Evolutionary conservation across 2,329 filamentous ascomycete genomes (phyloP), one percentile per base, ranked within the genome.

Genomic region (Zymoseptoria ardabiliae): DNA sequence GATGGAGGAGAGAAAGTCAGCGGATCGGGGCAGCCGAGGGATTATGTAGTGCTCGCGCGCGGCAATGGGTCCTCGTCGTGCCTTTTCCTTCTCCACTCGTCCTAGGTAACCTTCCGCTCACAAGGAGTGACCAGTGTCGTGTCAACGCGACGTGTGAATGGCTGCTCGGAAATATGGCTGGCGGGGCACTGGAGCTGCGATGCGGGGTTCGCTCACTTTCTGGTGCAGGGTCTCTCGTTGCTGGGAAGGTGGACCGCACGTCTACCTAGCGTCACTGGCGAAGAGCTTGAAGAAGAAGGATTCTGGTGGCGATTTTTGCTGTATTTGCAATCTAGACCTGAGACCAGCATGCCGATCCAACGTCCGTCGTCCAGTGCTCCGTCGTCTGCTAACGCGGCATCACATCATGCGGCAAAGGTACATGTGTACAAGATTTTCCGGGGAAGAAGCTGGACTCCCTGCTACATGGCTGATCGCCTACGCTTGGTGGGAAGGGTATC

Each of bases 91-190:
- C 60, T 64, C 64, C 64, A 65, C 65, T 65, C 64, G 61, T 65
- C 65, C 63, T 65, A n/a, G n/a, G n/a, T n/a, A 58, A 55, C 50
- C 58, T 58, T 65, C 17, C 62, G 64, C 64, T 59, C 65, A 61
- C 61, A 61, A 56, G 65, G 63, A 65, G 54, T 52, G 59, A 58
- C 22, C 25, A 22, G 50, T 45, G 51, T 53, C 22, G 51, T 28
- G 51, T 22, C 51, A 28, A 28, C 28, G 58, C 58, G 53, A 48
- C n/a, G 20, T 50, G 22, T 53, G 54, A 59, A 53, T 59, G 58
- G 58, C 49, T 52, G 54, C 51, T 59, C 58, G 58, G 58, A 28
- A 35, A 55, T 50, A 55, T 50, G 58, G 58, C 50, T 51, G 49
- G 41, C 45, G 22, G 35, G 41, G 54, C 54, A 51, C 50, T 48